Conservation (phyloP, 495 filamentous ascomycete species). For the Neohortaea acidophila region DNA sequence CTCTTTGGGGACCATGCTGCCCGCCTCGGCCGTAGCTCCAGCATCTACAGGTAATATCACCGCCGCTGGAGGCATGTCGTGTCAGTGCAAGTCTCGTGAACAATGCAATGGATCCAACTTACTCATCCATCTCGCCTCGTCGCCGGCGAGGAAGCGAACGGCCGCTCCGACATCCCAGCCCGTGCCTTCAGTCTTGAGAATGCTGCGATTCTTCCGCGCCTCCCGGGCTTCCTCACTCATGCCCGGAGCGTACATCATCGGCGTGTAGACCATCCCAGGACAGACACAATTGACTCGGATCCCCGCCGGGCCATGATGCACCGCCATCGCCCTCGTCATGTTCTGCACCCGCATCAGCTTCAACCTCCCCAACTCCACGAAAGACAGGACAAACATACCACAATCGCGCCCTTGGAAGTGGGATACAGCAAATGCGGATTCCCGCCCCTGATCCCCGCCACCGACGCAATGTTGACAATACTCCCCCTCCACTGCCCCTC, state of each 20-base stretch:
- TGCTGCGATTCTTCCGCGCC: slow-evolving; percentile 15
- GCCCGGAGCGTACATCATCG: slow-evolving; percentile 21
- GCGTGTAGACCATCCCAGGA: slow-evolving; percentile 19
- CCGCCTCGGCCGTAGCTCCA: slow-evolving; percentile 17
- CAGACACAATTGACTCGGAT: slow-evolving; percentile 21
- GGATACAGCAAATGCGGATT: slow-evolving; percentile 46
- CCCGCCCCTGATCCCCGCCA: slow-evolving; percentile 41
- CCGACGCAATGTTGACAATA: slow-evolving; percentile 44
- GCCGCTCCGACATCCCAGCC: slow-evolving; percentile 20
- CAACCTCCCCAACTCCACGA: background rate
- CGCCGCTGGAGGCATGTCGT: slow-evolving; percentile 10
- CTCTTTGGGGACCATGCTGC: slow-evolving; percentile 5
- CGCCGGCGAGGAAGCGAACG: slow-evolving; percentile 18
- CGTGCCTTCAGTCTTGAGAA: slow-evolving; percentile 20
- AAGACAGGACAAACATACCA: slow-evolving; percentile 6
- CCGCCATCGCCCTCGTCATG: slow-evolving; percentile 21
- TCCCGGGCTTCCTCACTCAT: slow-evolving; percentile 19
- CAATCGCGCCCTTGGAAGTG: slow-evolving; percentile 37
- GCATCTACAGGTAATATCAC: slow-evolving; percentile 19
- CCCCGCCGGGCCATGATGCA: slow-evolving; percentile 14
- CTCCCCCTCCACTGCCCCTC: slow-evolving; percentile 27
- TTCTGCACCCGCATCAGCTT: slow-evolving; percentile 6
- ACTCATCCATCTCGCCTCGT: slow-evolving; percentile 21
- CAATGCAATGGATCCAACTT: background rate
- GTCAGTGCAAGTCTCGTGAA: background rate